Conservation (phyloP, 1,139 yeast species). For the Petasospora rhodanensis region DNA sequence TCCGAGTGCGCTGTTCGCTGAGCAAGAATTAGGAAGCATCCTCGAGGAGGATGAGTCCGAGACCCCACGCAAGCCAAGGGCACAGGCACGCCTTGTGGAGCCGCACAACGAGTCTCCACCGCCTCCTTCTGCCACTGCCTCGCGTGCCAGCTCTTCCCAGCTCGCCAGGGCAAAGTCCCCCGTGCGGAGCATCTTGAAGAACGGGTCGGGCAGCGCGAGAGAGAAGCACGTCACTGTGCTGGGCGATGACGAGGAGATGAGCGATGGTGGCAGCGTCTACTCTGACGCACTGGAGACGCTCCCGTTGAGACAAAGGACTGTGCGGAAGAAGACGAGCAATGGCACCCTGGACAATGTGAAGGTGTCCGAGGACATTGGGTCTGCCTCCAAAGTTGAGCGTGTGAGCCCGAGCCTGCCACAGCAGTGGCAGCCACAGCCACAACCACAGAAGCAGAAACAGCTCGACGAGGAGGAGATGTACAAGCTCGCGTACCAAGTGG, state of each 20-base stretch:
- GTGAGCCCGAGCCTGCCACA: conserved; percentile 1
- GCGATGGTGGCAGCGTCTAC: conserved; percentile 23
- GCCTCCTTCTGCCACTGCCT: background rate
- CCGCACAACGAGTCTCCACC: conserved; percentile 3
- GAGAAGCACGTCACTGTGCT: conserved; percentile 11
- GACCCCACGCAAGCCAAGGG: background rate
- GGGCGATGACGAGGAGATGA: conserved; percentile 13
- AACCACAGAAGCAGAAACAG: conserved; percentile 1
- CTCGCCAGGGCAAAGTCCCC: conserved; percentile 8
- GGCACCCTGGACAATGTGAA: conserved; percentile 10
- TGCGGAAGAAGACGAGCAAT: conserved; percentile 5
- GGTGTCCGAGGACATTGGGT: conserved; percentile 7
- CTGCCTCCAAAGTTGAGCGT: conserved; percentile 3
- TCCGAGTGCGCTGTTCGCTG: conserved; percentile 12
- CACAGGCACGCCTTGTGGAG: conserved; percentile 1
- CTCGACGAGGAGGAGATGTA: conserved; percentile 13
- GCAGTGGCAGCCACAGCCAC: background rate
- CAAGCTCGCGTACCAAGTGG: conserved; percentile 15
- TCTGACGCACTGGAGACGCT: conserved; percentile 23
- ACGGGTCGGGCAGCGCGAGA: conserved; percentile 3
- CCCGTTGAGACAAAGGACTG: conserved; percentile 7
- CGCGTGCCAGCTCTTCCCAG: too few relatives aligned
- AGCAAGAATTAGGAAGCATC: conserved; percentile 21
- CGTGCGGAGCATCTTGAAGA: conserved; percentile 18
- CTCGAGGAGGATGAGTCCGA: conserved; percentile 19